Conservation (phyloP, 768 basidiomycete species). For the Omphalotus guepiniiformis region DNA sequence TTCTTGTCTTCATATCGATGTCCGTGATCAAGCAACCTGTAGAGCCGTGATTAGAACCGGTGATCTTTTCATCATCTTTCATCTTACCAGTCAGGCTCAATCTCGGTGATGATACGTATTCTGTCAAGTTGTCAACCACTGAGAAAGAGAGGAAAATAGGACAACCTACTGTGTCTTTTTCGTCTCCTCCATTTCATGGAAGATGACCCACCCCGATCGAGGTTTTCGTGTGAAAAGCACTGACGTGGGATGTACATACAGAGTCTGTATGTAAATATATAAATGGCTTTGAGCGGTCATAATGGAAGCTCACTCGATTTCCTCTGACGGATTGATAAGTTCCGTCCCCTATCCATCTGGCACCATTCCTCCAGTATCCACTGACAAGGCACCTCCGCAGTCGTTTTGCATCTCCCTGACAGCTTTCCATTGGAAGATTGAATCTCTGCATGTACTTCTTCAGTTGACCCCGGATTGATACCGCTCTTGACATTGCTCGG, state of each 20-base stretch:
- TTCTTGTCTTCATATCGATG: slow-evolving; percentile 26
- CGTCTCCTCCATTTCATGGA: slow-evolving; percentile 95
- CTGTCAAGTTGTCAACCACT: slow-evolving; percentile 36
- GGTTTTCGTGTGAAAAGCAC: slow-evolving; percentile 93
- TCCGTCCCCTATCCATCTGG: slow-evolving; percentile 87
- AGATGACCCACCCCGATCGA: slow-evolving; percentile 88
- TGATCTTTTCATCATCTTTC: too few relatives aligned
- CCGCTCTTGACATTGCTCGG: slow-evolving; percentile 87
- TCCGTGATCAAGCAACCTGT: slow-evolving; percentile 29
- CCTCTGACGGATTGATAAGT: slow-evolving; percentile 89
- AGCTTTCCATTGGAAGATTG: slow-evolving; percentile 75
- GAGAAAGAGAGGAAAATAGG: background rate
- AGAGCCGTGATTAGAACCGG: background rate
- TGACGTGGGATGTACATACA: slow-evolving; percentile 92
- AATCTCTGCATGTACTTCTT: slow-evolving; percentile 95
- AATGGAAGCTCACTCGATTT: slow-evolving; percentile 54
- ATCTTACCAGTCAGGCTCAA: slow-evolving; percentile 91
- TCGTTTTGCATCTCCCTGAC: slow-evolving; percentile 81
- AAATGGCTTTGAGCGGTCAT: background rate
- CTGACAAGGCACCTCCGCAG: slow-evolving; percentile 86
- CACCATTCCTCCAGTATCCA: slow-evolving; percentile 94
- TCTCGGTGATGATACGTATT: slow-evolving; percentile 89
- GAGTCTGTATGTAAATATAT: slow-evolving; percentile 41
- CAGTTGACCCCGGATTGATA: slow-evolving; percentile 92
- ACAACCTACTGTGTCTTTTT: slow-evolving; percentile 80